These are phyloP conservation scores for Durusdinium trenchii DNA, from an alignment of 73 alveolate species.

Conservation along the genomic window DNA sequence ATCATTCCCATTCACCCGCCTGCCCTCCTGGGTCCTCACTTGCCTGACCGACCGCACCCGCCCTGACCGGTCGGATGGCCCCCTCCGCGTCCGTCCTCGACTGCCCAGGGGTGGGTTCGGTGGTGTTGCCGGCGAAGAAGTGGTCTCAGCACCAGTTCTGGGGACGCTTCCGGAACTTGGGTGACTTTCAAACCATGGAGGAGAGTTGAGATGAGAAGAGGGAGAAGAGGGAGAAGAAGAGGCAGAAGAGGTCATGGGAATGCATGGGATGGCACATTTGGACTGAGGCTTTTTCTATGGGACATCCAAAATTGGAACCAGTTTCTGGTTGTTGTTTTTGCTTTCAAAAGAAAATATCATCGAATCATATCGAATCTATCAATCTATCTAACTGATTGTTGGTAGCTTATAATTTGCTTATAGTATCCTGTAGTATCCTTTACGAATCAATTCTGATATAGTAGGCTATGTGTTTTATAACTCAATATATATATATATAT, in stretches of 20 bases:
- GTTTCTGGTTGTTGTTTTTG: neutral
- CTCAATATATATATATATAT: neutral
- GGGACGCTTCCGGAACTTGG: constrained; percentile 37
- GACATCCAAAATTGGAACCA: neutral
- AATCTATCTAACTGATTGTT: too few relatives aligned
- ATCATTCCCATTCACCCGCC: too few relatives aligned
- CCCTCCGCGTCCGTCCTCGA: too few relatives aligned
- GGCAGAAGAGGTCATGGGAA: neutral
- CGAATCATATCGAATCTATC: neutral
- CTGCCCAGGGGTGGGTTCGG: constrained; percentile 46
- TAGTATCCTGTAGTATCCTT: too few relatives aligned
- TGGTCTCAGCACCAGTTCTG: constrained; percentile 43
- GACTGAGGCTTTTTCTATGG: neutral
- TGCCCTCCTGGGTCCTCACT: too few relatives aligned
- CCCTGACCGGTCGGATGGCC: too few relatives aligned
- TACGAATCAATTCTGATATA: too few relatives aligned
- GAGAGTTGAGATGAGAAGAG: neutral
- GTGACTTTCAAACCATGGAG: constrained; percentile 54
- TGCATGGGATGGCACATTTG: neutral
- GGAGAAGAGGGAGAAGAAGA: neutral
- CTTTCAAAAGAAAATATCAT: neutral
- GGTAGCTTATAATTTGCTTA: neutral
- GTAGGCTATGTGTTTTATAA: neutral
- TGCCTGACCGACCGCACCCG: too few relatives aligned
- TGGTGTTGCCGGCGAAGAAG: constrained; percentile 42